Evolutionary conservation across 139 green algal species (phyloP), one percentile per base, ranked within the genome.

Genomic region (Chlorella vulgaris): DNA sequence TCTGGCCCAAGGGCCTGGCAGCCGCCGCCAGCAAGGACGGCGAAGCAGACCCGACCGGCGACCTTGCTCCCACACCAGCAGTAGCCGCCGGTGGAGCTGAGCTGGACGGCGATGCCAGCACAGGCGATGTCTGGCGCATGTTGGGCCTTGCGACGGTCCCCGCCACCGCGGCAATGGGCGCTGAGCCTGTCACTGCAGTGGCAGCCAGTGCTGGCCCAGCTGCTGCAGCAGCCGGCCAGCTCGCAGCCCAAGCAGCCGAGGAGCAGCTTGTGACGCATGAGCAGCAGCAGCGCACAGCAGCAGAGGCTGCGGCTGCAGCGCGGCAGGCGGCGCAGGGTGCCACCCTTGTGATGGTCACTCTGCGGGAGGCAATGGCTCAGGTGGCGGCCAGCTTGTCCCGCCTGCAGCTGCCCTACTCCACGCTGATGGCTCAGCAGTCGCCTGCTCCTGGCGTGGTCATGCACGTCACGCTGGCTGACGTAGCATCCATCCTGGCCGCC

Each of bases 331-430:
- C 38, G 62, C 33, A 29, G 42, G 29, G 13, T 24, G 39, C 19
- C 67, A 58, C 21, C 19, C 31, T 69, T 33, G 53, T 58, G 2
- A 36, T 67, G 36, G 55, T 80, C 24, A 70, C 74, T 7, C 74
- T 80, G 26, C 18, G n/a, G 7, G 74, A 80, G 6, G 74, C 55
- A 4, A 36, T 80, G 28, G 26, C 74, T 0, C 74, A 80, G 1
- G 28, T 80, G 36, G 74, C 74, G 0, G 22, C 26, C 28, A 28
- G 60, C 22, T 7, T 67, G 7, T 50, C 71, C 1, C 28, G 33
- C 1, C 33, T 78, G 33, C n/a, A 39, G n/a, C 50, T 78, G 71
- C 71, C 71, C 1, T 78, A 50, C 50, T 39, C 31, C 33, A 51
- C 71, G 71, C 51, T 78, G 33, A 28, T 51, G 35, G 60, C 15